Evolutionary conservation across 1,284 basidiomycete species (phyloP), one percentile per base, ranked within the genome.

Genomic region (Cryptococcus depauperatus): DNA sequence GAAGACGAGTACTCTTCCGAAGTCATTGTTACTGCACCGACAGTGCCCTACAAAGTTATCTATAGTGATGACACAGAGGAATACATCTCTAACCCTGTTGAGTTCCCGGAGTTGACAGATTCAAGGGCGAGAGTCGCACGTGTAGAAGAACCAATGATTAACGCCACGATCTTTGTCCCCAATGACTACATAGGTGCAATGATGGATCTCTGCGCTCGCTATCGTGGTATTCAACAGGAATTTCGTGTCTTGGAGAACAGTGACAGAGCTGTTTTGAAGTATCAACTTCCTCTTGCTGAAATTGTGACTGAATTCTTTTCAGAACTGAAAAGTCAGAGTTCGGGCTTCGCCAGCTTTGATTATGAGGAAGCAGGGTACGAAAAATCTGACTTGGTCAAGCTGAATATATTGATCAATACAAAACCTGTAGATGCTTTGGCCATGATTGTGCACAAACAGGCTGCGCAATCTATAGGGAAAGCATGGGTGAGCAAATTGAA

Each of bases 1-100:
- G 93, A 97, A 68, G 95, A 99, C 65, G 95, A 99, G 67, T 92
- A 96, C 59, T 81, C 87, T 47, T 85, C 87, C 19, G 85, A 82
- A 56, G 80, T 92, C 41, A 89, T 92, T 55, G 79, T 92, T 49
- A 96, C 91, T 5, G 85, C 90, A 1, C 92, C 91, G 1, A 91
- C 89, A 3, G 91, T 95, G 29, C 89, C 91, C 13, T 91, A 91
- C 67, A 85, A 87, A 74, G 73, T 93, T 37, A 68, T 87, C 30
- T 87, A 84, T 70, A 77, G 74, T 51, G 76, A 87, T 57, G 80
- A 77, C 42, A 81, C 78, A 11, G 77, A 79, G 47, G 59, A 51
- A 38, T 75, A 79, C 43, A 76, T 96, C 56, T 89, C 89, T 65
- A 95, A 93, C 64, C 91, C 91, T 5, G 84, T 85, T 2, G 85